Evolutionary conservation across 306 rosid genomes (phyloP).

Genomic region (Pyrus communis): DNA sequence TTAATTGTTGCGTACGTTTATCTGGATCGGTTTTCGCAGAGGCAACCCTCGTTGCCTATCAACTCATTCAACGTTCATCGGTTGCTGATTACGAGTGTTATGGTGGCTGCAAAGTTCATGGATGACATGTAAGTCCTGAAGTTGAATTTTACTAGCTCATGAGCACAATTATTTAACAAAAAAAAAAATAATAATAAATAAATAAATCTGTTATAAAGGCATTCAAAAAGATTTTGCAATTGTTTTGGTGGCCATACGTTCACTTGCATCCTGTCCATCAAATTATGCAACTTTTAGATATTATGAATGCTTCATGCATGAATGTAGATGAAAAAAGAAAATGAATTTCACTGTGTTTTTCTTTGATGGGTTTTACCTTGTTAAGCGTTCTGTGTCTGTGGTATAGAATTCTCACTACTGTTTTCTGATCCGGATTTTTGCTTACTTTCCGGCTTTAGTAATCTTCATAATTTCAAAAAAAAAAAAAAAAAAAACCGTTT

Average conservation of each 20-base stretch:
- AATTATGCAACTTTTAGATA: not conserved
- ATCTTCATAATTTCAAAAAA: not conserved
- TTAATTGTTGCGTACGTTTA: slow-evolving; percentile 84
- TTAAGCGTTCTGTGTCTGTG: not conserved
- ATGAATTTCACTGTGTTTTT: not conserved
- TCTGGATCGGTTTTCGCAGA: slow-evolving; percentile 82
- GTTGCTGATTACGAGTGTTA: slow-evolving; percentile 80
- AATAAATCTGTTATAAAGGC: not conserved
- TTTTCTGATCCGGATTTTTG: slow-evolving; percentile 8
- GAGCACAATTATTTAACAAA: not conserved
- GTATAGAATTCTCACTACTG: not conserved
- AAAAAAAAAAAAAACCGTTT: not conserved
- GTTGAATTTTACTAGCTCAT: not conserved
- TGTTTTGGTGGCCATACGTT: not conserved
- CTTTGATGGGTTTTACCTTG: not conserved
- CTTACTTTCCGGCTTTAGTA: not conserved
- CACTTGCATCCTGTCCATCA: not conserved
- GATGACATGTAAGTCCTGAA: slow-evolving; percentile 71
- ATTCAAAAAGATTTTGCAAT: not conserved
- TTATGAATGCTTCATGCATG: not conserved
- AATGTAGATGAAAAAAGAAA: not conserved
- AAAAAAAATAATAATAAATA: no score
- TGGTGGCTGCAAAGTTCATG: slow-evolving; percentile 97
- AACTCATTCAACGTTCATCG: slow-evolving; percentile 84
- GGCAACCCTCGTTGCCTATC: slow-evolving; percentile 68